A percentile compares a stretch with the other conserved stretches of the same genome.
phyloP scores from a whole-genome alignment of 169 alveolate species.

The Theileria annulata region DNA sequence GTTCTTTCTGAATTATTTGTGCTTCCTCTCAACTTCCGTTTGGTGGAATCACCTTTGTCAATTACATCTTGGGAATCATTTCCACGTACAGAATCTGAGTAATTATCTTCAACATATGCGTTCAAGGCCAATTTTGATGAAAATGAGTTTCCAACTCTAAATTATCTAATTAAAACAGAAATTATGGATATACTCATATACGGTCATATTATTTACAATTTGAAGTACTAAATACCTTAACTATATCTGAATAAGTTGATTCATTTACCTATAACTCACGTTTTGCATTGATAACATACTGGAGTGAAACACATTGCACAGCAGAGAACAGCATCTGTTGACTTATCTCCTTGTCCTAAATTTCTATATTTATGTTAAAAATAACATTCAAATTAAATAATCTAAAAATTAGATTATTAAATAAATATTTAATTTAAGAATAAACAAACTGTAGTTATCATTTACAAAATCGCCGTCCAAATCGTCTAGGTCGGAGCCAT shows the following conservation, averaged over 20 bases:
- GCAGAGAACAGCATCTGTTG: conserved; percentile 58
- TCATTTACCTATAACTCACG: conserved; percentile 14
- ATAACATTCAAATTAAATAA: neutral
- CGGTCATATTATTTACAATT: too few relatives aligned
- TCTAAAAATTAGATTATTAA: neutral
- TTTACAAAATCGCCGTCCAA: conserved; percentile 45
- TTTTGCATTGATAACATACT: conserved; percentile 47
- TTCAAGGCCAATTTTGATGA: conserved; percentile 4
- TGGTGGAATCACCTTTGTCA: neutral
- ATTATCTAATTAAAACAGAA: neutral
- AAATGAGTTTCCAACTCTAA: neutral
- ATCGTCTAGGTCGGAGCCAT: conserved; percentile 61
- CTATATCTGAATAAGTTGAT: too few relatives aligned
- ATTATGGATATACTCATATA: neutral
- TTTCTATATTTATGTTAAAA: neutral
- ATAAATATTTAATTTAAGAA: neutral
- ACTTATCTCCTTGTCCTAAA: conserved; percentile 24
- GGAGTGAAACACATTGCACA: conserved; percentile 68
- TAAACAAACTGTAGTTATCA: conserved; percentile 46
- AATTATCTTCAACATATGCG: neutral
- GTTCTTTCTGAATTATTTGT: neutral
- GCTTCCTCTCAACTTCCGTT: conserved; percentile 6
- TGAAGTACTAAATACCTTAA: too few relatives aligned
- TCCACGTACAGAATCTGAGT: neutral
- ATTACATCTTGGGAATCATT: neutral